Conservation (phyloP, 2,329 filamentous ascomycete species). For the Pestalotiopsis sp. region DNA sequence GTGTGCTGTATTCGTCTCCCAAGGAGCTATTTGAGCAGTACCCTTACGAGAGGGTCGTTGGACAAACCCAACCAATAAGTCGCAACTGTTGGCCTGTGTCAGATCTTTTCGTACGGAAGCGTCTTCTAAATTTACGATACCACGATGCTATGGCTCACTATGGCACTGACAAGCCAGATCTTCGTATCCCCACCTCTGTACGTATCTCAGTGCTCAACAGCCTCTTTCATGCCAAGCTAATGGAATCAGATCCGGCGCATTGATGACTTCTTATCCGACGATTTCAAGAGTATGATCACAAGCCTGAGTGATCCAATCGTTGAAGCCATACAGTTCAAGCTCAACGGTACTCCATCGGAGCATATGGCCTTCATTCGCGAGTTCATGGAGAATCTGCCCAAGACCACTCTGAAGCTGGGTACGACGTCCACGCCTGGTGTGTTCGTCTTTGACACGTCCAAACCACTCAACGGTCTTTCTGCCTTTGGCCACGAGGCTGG, state of each 20-base stretch:
- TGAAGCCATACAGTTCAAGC: slow-evolving; percentile 72
- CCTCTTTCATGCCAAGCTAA: slow-evolving; percentile 22
- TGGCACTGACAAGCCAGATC: slow-evolving; percentile 91
- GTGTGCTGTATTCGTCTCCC: slow-evolving; percentile 37
- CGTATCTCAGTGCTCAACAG: slow-evolving; percentile 19
- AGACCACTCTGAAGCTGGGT: slow-evolving; percentile 63
- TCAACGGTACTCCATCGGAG: slow-evolving; percentile 51
- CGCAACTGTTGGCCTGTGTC: background rate
- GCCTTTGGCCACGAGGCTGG: slow-evolving; percentile 33
- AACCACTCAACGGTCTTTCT: slow-evolving; percentile 76
- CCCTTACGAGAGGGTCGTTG: background rate
- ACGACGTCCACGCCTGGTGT: slow-evolving; percentile 79
- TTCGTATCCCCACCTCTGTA: slow-evolving; percentile 72
- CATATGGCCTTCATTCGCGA: slow-evolving; percentile 46
- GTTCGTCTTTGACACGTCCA: slow-evolving; percentile 72
- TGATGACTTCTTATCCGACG: slow-evolving; percentile 61
- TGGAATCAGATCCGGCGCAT: slow-evolving; percentile 64
- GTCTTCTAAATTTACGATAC: slow-evolving; percentile 53
- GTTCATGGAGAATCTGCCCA: slow-evolving; percentile 70
- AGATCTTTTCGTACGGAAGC: background rate
- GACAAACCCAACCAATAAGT: background rate
- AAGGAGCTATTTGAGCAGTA: background rate
- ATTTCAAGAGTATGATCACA: slow-evolving; percentile 77
- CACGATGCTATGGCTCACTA: slow-evolving; percentile 76
- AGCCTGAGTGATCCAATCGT: slow-evolving; percentile 69